phyloP scores from a whole-genome alignment of 352 stramenopile genomes.

The Blastocystis sp. region DNA sequence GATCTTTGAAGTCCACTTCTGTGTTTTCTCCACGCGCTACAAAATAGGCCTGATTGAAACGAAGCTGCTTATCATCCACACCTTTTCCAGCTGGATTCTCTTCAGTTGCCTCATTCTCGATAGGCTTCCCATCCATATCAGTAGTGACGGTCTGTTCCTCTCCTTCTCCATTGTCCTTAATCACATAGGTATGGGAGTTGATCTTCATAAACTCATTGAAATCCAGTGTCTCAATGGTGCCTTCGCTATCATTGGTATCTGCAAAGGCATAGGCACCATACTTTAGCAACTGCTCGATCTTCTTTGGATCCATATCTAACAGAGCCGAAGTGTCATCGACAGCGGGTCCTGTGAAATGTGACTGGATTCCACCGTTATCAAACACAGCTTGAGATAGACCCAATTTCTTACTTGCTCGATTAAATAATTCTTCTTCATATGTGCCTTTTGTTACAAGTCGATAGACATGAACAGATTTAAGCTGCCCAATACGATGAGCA shows the following conservation, averaged over 20 bases:
- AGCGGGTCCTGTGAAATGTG: conserved; percentile 34
- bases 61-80: conserved; percentile 80
- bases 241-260: conserved; percentile 81
- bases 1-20: conserved; percentile 94
- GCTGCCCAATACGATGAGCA: conserved; percentile 98
- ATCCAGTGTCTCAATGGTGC: conserved; percentile 80
- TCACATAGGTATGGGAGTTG: conserved; percentile 54
- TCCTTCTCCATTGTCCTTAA: conserved; percentile 28
- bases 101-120: conserved; percentile 71
- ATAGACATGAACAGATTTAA: conserved; percentile 98
- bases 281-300: conserved; percentile 98
- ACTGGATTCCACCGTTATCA: conserved; percentile 50
- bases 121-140: conserved; percentile 84
- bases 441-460: conserved; percentile 96
- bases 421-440: conserved; percentile 99
- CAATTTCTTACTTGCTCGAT: conserved; percentile 95
- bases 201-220: conserved; percentile 69
- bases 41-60: conserved; percentile 70
- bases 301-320: conserved; percentile 86
- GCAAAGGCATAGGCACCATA: conserved; percentile 95
- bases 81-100: not conserved
- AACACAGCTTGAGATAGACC: conserved; percentile 93
- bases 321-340: conserved; percentile 80
- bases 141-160: conserved; percentile 73
- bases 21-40: conserved; percentile 73